A percentile compares a stretch with the other conserved stretches of the same genome.
phyloP scores from a whole-genome alignment of 495 filamentous ascomycete species.

The Podospora pseudopauciseta region DNA sequence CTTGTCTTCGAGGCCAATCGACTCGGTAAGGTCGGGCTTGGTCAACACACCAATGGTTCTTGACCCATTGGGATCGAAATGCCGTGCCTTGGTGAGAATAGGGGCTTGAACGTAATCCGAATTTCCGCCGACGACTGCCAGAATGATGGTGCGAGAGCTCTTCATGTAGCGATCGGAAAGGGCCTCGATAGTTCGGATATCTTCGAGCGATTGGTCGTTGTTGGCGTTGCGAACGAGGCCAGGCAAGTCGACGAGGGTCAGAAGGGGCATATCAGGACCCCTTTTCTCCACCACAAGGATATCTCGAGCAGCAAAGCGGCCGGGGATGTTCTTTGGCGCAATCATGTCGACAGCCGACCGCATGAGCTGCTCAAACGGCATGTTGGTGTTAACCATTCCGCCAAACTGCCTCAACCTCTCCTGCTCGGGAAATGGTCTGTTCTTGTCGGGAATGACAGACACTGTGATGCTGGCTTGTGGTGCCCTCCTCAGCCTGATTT shows the following conservation, averaged over 20 bases:
- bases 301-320: conserved; percentile 43
- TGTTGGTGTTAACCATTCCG: conserved; percentile 28
- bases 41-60: conserved; percentile 53
- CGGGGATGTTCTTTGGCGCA: conserved; percentile 37
- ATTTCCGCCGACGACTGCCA: conserved; percentile 52
- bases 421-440: conserved; percentile 33
- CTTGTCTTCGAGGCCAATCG: conserved; percentile 43
- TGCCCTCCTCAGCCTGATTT: conserved; percentile 48
- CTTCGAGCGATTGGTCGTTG: conserved; percentile 44
- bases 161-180: conserved; percentile 51
- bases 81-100: conserved; percentile 43
- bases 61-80: conserved; percentile 41
- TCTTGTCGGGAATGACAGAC: conserved; percentile 50
- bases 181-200: conserved; percentile 44
- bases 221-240: conserved; percentile 50
- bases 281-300: conserved; percentile 51
- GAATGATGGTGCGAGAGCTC: conserved; percentile 49
- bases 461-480: conserved; percentile 43
- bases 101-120: conserved; percentile 50
- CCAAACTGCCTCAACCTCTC: conserved; percentile 46
- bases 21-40: conserved; percentile 48
- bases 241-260: conserved; percentile 57
- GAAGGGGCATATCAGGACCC: conserved; percentile 50
- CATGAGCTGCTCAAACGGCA: conserved; percentile 37
- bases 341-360: conserved; percentile 36